Base-by-base conservation (phyloP, 306 rosid genomes). In the Adenanthera pavonina region DNA sequence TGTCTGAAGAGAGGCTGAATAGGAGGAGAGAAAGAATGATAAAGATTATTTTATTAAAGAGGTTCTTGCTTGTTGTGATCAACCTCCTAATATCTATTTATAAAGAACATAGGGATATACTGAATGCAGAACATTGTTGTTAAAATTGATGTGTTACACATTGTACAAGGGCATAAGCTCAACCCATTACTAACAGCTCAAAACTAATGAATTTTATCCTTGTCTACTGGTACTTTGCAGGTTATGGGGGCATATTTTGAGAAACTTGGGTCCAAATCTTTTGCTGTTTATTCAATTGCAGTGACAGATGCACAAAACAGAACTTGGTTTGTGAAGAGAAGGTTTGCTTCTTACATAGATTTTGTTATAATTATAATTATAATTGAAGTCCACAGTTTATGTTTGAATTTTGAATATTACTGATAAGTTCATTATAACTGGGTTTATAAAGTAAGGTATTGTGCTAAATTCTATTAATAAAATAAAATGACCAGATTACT, bases 171-270 rank as follows among this genome's bases (percentile, higher is more conserved):
- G 56, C 40, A 11, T 20, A 44, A 25, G 74, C 34, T 4, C 74
- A 20, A 69, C n/a, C 38, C 56, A 12, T 46, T 69, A 46, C 38
- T 69, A 25, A 69, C 4, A 20, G 54, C 56, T 30, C 6, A 46
- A 25, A 44, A 48, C 11, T 69, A 25, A 69, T 46, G 35, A 44
- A 44, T 69, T 20, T 69, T 20, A 44, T 44, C 74, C 19, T 73
- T 80, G 78, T 81, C 69, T 81, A 8, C 74, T 78, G 75, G 61
- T 81, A 71, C 65, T 36, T 67, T 62, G 19, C 91, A 93, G 99
- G 99, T 96, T 57, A 93, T 92, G 86, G 99, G 99, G 70, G 99
- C 99, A 34, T 91, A 93, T 84, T 96, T 96, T 90, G 99, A 96
- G 88, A 92, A 96, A 88, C 84, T 89, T 33, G 94, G 97, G 44